Conservation (phyloP, 108 stramenopile species). For the Mayamaea pseudoterrestris region DNA sequence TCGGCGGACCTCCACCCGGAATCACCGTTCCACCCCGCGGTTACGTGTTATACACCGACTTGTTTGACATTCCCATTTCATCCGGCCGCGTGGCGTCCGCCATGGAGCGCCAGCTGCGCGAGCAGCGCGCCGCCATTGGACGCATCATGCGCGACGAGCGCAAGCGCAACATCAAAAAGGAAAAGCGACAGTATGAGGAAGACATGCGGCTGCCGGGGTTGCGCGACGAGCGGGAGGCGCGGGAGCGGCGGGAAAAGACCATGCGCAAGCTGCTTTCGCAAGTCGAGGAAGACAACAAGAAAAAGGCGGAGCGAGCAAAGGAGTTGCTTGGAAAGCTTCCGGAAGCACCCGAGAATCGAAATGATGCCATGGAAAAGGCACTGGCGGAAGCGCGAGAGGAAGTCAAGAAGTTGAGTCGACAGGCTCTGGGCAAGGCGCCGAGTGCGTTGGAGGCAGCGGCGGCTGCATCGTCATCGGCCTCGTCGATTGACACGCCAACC, state of each 20-base stretch:
- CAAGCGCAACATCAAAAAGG: constrained; percentile 30
- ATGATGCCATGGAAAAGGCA: constrained; percentile 42
- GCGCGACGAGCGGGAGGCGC: constrained; percentile 41
- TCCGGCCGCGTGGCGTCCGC: constrained; percentile 19
- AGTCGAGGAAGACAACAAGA: constrained; percentile 42
- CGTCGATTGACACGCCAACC: constrained; percentile 22
- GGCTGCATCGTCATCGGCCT: background rate
- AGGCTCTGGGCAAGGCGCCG: constrained; percentile 15
- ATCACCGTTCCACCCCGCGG: constrained; percentile 23
- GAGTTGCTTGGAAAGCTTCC: constrained; percentile 47
- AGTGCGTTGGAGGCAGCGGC: no score
- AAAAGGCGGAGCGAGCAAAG: constrained; percentile 35
- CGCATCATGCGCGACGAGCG: constrained; percentile 49
- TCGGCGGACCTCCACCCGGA: constrained; percentile 66
- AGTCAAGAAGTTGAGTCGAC: constrained; percentile 28
- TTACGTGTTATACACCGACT: constrained; percentile 53
- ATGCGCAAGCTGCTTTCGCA: constrained; percentile 42
- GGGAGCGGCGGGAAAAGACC: constrained; percentile 40
- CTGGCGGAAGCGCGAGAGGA: constrained; percentile 51
- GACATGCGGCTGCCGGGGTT: constrained; percentile 37
- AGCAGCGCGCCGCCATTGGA: constrained; percentile 33
- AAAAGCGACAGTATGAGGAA: constrained; percentile 37
- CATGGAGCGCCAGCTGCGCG: constrained; percentile 33
- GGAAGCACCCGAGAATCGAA: constrained; percentile 31
- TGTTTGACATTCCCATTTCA: constrained; percentile 49